These are phyloP conservation scores for Isoetes taiwanensis DNA, from an alignment of 75 land plant genomes.

Conservation along the genomic window DNA sequence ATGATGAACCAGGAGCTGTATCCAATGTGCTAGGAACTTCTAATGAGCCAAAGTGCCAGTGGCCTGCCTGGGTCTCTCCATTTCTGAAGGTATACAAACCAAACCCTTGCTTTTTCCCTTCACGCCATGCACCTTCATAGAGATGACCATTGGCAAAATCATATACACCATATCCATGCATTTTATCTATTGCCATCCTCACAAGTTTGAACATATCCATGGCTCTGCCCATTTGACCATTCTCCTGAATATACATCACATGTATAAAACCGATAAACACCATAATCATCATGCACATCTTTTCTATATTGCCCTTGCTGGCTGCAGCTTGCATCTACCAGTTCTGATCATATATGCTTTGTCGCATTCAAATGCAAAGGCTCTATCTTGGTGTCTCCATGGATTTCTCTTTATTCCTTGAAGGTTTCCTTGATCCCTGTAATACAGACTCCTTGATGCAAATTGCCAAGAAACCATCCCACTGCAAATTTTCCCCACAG, in stretches of 20 bases:
- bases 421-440: no score
- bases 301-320: conserved; percentile 5
- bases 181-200: conserved; percentile 33
- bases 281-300: background rate
- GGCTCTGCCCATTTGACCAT: background rate
- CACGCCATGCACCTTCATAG: conserved; percentile 91
- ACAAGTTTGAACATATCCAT: conserved; percentile 5
- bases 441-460: no score
- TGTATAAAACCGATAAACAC: conserved; percentile 1
- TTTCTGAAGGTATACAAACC: conserved; percentile 86
- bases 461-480: no score
- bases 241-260: conserved; percentile 1
- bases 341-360: no score
- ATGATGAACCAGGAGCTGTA: conserved; percentile 23
- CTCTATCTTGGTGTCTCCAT: no score
- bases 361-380: no score
- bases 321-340: conserved; percentile 1
- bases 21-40: conserved; percentile 33
- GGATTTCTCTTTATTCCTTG: no score
- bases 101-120: conserved; percentile 74
- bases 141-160: conserved; percentile 72
- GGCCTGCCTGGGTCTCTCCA: conserved; percentile 65
- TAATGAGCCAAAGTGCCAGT: conserved; percentile 57
- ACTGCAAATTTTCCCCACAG: no score
- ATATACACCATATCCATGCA: conserved; percentile 85